phyloP scores from a whole-genome alignment of 164 flowering plant species.

The Umbellularia californica region DNA sequence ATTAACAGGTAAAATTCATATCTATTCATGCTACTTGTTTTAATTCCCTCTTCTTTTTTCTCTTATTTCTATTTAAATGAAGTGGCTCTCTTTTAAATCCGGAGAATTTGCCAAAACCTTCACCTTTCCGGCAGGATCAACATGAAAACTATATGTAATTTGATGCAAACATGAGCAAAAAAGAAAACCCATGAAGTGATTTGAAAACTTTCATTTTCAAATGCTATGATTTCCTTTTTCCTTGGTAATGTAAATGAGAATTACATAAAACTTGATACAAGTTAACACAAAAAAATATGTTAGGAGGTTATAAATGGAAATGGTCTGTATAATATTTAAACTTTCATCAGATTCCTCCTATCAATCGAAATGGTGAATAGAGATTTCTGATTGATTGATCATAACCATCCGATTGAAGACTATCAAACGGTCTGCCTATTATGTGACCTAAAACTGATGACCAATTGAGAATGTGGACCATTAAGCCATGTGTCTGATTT shows the following conservation, averaged over 20 bases:
- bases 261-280: background rate
- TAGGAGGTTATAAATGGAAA: too few species aligned
- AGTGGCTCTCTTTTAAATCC: too few species aligned
- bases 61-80: background rate
- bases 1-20: constrained; percentile 56
- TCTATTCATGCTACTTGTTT: background rate
- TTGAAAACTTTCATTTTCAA: too few species aligned
- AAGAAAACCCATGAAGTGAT: background rate
- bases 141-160: too few species aligned
- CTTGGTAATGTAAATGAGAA: background rate
- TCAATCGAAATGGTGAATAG: background rate
- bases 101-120: background rate
- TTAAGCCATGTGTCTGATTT: background rate
- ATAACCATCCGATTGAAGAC: too few species aligned
- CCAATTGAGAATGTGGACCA: background rate
- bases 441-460: background rate
- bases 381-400: background rate
- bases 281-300: background rate
- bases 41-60: background rate
- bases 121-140: background rate
- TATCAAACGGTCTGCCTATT: background rate
- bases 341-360: background rate
- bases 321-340: background rate
- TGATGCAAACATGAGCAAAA: background rate
- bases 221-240: background rate